Percentiles rank a stretch among this genome's conserved stretches.
phyloP scores from a whole-genome alignment of 169 alveolate genomes.

The Cryptosporidium bovis region DNA sequence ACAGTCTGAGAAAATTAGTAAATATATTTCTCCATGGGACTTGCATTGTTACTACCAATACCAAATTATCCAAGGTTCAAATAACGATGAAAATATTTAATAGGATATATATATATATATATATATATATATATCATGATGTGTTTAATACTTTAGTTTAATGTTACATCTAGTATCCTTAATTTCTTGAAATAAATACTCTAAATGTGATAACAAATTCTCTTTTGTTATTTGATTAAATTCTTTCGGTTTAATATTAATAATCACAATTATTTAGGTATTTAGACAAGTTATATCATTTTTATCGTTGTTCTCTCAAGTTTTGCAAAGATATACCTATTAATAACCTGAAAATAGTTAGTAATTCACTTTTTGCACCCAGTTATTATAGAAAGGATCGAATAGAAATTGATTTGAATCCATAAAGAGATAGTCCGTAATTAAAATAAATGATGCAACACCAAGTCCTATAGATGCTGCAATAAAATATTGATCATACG shows the following conservation, averaged over 20 bases:
- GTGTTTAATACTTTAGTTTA: too few species aligned
- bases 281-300: not conserved
- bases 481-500: conserved; percentile 46
- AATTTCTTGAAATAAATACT: too few species aligned
- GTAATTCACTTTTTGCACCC: conserved; percentile 47
- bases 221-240: too few species aligned
- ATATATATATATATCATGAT: too few species aligned
- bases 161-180: too few species aligned
- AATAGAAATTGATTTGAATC: conserved; percentile 60
- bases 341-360: not conserved
- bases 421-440: conserved; percentile 42
- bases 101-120: too few species aligned
- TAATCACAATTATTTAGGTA: too few species aligned
- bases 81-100: not conserved
- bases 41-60: conserved; percentile 67
- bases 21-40: conserved; percentile 58
- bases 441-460: conserved; percentile 18
- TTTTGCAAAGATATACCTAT: not conserved
- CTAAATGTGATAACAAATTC: too few species aligned
- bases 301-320: too few species aligned
- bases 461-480: conserved; percentile 55
- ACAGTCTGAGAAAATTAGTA: not conserved
- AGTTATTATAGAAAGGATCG: conserved; percentile 68
- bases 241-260: too few species aligned
- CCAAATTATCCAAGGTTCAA: conserved; percentile 48